Evolutionary conservation across 768 basidiomycete species (phyloP), one percentile per base, ranked within the genome.

Genomic region (Lentinula edodes): DNA sequence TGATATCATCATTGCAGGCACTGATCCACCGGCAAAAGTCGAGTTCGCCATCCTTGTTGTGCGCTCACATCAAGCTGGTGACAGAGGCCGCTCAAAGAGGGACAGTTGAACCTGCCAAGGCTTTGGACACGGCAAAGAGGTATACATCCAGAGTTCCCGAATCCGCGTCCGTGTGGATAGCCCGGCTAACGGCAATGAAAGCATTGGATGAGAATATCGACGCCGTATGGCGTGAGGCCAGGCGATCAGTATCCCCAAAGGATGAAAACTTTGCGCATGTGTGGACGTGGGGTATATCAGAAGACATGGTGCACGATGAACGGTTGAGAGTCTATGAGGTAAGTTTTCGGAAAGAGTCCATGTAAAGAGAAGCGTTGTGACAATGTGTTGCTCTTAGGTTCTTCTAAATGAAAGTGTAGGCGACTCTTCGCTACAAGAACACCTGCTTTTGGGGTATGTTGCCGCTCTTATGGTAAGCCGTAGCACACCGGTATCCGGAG

Each of bases 201-300:
- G 35, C 62, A 48, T 67, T 66, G 54, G 67, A 63, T 13, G 54
- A 55, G 53, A 69, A 60, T 6, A 72, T 69, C 34, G 69, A 62
- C 5, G 73, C 69, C 34, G 66, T 73, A 9, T 85, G 83, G 81
- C 65, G 62, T 32, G 76, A 79, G 63, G 84, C 84, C 43, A 59
- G 58, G 38, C 58, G 20, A 73, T 84, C 41, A 64, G 65, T 16
- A 60, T 70, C 46, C 32, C 34, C 45, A 57, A 60, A 64, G 13
- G 72, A 71, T 61, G 69, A 70, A 13, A 76, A 71, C 5, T 42
- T 72, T 20, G 69, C 74, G 63, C 71, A 72, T 50, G 71, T 87
- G 42, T 86, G 86, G 86, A 67, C 77, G 50, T 86, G 84, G 85
- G 83, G 84, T 52, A 63, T 84, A 39, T 59, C 62, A 61, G 60